A percentile compares a stretch with the other conserved stretches of the same genome.
Conservation (phyloP, 306 rosid species). For the Ammopiptanthus mongolicus region DNA sequence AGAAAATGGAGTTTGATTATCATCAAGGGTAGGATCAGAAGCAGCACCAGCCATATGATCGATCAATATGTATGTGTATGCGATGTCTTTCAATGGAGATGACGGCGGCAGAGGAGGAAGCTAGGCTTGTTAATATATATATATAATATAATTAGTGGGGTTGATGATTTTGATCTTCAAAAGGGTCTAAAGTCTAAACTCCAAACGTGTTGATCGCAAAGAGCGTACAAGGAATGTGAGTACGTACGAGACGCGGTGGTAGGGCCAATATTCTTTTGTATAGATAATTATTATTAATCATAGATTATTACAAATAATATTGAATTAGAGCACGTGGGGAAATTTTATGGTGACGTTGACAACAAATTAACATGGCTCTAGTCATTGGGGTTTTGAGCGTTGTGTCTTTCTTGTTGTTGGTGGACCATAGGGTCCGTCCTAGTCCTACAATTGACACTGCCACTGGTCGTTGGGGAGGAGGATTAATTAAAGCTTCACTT, state of each 20-base stretch:
- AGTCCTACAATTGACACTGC: not conserved
- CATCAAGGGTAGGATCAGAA: not conserved
- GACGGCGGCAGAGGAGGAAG: not conserved
- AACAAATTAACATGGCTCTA: slow-evolving; percentile 5
- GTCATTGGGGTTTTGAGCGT: not conserved
- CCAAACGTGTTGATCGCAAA: slow-evolving; percentile 39
- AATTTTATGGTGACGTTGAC: not conserved
- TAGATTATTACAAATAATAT: not conserved
- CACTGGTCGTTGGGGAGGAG: not conserved
- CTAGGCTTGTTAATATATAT: not conserved
- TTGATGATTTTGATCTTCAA: not conserved
- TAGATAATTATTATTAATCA: no score
- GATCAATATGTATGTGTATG: not conserved
- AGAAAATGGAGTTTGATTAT: not conserved
- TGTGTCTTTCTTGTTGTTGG: not conserved
- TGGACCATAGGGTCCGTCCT: not conserved
- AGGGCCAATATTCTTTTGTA: not conserved
- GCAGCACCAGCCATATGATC: not conserved
- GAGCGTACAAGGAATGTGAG: slow-evolving; percentile 40
- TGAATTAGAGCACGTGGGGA: slow-evolving; percentile 2
- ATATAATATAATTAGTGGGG: not conserved
- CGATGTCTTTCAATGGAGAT: not conserved
- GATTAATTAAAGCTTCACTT: no score
- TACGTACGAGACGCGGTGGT: slow-evolving; percentile 30
- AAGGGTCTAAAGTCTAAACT: slow-evolving; percentile 7